These are phyloP conservation scores for Dipodascus geniculatus DNA, from an alignment of 805 yeast species.

Conservation along the genomic window DNA sequence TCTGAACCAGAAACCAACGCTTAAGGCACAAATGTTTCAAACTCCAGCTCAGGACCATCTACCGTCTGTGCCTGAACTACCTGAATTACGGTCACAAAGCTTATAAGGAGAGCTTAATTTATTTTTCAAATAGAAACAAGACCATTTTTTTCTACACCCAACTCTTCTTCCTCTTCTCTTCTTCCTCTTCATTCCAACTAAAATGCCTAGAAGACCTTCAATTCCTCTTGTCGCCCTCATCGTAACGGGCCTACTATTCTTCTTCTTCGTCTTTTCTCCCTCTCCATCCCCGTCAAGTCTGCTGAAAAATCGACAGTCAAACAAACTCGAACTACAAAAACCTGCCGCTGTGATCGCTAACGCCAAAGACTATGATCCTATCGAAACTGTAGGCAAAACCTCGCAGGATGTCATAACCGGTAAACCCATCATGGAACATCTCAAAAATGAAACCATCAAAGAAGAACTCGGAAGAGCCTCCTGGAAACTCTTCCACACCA, in stretches of 20 bases:
- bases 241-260: not conserved
- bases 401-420: conserved; percentile 17
- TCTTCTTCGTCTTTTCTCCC: not conserved
- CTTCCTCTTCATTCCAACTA: no score
- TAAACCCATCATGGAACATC: conserved; percentile 76
- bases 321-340: not conserved
- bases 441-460: conserved; percentile 70
- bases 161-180: no score
- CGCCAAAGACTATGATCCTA: conserved; percentile 14
- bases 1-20: no score
- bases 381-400: conserved; percentile 11
- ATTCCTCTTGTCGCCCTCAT: not conserved
- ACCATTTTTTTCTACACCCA: no score
- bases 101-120: no score
- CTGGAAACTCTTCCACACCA: conserved; percentile 88
- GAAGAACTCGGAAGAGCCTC: conserved; percentile 86
- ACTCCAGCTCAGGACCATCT: no score
- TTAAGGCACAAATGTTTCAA: no score
- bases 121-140: no score
- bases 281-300: not conserved
- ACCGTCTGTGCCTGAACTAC: no score
- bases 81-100: no score
- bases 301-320: not conserved
- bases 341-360: conserved; percentile 3
- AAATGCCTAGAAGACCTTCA: conserved; percentile 1